phyloP scores from a whole-genome alignment of 225 moss, liverwort and hornwort species.

The Polytrichum formosum region DNA sequence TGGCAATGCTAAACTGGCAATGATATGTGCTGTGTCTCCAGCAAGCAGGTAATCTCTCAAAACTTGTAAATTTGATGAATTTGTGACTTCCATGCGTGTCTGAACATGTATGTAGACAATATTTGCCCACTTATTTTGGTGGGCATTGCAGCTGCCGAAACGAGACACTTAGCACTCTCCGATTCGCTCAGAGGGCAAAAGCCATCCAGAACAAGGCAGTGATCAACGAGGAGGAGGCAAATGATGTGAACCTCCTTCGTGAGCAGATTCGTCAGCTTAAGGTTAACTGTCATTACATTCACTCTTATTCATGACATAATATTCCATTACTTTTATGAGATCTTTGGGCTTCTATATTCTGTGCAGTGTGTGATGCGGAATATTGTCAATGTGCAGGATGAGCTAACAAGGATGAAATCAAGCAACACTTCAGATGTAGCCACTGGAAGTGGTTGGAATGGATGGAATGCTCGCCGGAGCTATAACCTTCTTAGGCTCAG shows the following conservation, averaged over 20 bases:
- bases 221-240: slow-evolving; percentile 84
- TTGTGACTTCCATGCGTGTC: background rate
- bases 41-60: slow-evolving; percentile 66
- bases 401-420: slow-evolving; percentile 84
- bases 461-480: slow-evolving; percentile 64
- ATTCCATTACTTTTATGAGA: too few species aligned
- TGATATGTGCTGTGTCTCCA: slow-evolving; percentile 87
- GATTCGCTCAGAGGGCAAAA: slow-evolving; percentile 97
- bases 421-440: slow-evolving; percentile 36
- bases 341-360: too few species aligned
- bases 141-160: slow-evolving; percentile 63
- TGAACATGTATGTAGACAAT: background rate
- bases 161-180: slow-evolving; percentile 90
- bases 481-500: slow-evolving; percentile 60
- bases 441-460: slow-evolving; percentile 56
- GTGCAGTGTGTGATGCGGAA: background rate
- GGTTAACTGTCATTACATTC: slow-evolving; percentile 25
- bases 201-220: slow-evolving; percentile 96
- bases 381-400: slow-evolving; percentile 52
- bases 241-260: slow-evolving; percentile 88
- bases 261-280: slow-evolving; percentile 97
- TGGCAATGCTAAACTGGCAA: slow-evolving; percentile 91
- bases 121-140: background rate
- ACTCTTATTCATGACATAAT: background rate
- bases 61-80: background rate